Evolutionary conservation across 192 early-diverging fungal species (phyloP), one percentile per base, ranked within the genome.

Genomic region (Backusella tuberculispora): DNA sequence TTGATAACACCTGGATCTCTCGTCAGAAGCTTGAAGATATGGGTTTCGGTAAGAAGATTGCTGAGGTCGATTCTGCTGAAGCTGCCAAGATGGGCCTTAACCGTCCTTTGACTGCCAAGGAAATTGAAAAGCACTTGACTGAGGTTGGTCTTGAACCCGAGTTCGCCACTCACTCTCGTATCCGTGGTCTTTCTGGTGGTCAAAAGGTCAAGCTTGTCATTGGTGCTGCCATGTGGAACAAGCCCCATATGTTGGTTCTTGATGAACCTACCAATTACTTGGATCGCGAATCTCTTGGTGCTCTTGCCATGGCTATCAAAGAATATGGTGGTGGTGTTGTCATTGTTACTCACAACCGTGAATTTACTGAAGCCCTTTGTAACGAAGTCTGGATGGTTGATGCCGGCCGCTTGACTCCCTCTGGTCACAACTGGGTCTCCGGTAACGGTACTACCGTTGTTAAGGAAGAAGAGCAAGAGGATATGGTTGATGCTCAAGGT

Each of bases 181-280:
- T 92, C 72, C 73, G 84, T 66, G 90, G 89, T 71, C 83, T 94
- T 34, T 89, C 88, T 69, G 92, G 91, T 78, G 92, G 92, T 60
- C 92, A 94, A 82, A 94, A 94, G 78, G 93, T 94, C 80, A 94
- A 94, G 83, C 88, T 94, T 44, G 93, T 94, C 37, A 87, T 94
- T 76, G 91, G 87, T 34, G 91, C 90, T 53, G 91, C 93, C 71
- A 87, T 94, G 85, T 93, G n/a, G n/a, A n/a, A n/a, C n/a, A n/a
- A n/a, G n/a, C n/a, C n/a, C n/a, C n/a, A n/a, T n/a, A n/a, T n/a
- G n/a, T n/a, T n/a, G n/a, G n/a, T n/a, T n/a, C n/a, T n/a, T n/a
- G n/a, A n/a, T n/a, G n/a, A n/a, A n/a, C n/a, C n/a, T n/a, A n/a
- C n/a, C n/a, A n/a, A n/a, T n/a, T n/a, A n/a, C n/a, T n/a, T n/a